Evolutionary conservation across 768 basidiomycete species (phyloP).

Genomic region (Rossbeevera mucosa): DNA sequence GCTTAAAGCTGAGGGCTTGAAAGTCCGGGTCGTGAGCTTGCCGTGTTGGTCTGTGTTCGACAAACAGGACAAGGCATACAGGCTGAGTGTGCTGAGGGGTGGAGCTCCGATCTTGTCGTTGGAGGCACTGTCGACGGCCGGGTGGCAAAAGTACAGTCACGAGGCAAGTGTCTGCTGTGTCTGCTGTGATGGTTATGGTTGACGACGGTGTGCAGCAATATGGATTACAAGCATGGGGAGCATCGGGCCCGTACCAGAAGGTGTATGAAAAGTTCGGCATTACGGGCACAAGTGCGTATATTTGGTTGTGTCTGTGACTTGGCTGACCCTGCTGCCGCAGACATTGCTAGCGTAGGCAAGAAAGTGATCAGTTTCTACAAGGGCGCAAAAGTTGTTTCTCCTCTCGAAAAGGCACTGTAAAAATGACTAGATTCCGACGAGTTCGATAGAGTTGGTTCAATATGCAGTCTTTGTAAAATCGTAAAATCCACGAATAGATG

Average conservation of each 20-base stretch:
- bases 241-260: conserved; percentile 85
- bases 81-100: conserved; percentile 77
- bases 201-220: conserved; percentile 47
- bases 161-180: conserved; percentile 43
- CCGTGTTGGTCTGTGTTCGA: conserved; percentile 91
- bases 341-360: conserved; percentile 77
- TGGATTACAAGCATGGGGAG: conserved; percentile 74
- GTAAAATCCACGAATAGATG: conserved; percentile 13
- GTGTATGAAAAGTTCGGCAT: conserved; percentile 90
- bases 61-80: conserved; percentile 74
- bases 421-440: conserved; percentile 1
- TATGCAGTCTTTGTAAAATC: conserved; percentile 13
- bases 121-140: conserved; percentile 77
- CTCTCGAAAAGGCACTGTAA: conserved; percentile 68
- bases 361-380: conserved; percentile 87
- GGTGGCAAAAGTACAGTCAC: conserved; percentile 89
- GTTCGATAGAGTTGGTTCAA: conserved; percentile 1
- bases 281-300: conserved; percentile 61
- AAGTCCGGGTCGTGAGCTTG: conserved; percentile 78
- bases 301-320: not conserved
- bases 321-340: conserved; percentile 31
- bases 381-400: conserved; percentile 67
- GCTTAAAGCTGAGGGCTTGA: conserved; percentile 73
- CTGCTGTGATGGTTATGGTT: not conserved
- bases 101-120: conserved; percentile 88